Percentiles rank a stretch among this genome's conserved stretches.
Conservation (phyloP, 2,329 filamentous ascomycete genomes). For the Aureobasidium sp. region DNA sequence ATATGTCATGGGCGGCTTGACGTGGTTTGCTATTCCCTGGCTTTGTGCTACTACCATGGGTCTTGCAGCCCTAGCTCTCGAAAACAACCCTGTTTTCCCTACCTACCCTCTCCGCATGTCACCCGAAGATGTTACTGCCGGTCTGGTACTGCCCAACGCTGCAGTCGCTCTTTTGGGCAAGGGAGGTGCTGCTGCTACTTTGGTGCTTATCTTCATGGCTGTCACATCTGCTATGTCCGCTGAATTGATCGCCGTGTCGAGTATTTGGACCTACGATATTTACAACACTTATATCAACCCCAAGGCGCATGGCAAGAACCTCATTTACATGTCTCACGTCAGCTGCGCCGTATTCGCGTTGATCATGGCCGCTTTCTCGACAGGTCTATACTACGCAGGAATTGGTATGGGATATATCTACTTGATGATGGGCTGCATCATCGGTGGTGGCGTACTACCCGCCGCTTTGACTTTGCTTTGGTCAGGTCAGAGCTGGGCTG, state of each 20-base stretch:
- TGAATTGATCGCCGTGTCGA: constrained; percentile 79
- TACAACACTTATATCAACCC: constrained; percentile 84
- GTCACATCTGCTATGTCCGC: constrained; percentile 78
- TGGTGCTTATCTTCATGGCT: constrained; percentile 82
- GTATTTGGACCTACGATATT: constrained; percentile 78
- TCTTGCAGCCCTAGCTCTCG: constrained; percentile 69
- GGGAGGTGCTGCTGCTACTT: constrained; percentile 68
- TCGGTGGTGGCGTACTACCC: constrained; percentile 68
- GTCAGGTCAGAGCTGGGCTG: constrained; percentile 69
- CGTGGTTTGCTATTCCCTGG: constrained; percentile 92
- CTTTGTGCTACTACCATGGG: constrained; percentile 84
- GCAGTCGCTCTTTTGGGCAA: constrained; percentile 75
- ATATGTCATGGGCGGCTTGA: constrained; percentile 77
- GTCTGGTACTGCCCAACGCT: constrained; percentile 76
- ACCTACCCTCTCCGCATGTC: constrained; percentile 66
- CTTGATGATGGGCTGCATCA: constrained; percentile 85
- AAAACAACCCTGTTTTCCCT: constrained; percentile 63
- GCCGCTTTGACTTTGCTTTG: constrained; percentile 74
- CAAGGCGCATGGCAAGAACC: constrained; percentile 59
- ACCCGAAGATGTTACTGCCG: constrained; percentile 67
- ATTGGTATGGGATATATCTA: constrained; percentile 87
- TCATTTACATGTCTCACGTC: constrained; percentile 73
- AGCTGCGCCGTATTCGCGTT: constrained; percentile 67
- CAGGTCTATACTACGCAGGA: constrained; percentile 52
- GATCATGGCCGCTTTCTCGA: constrained; percentile 69